These are phyloP conservation scores for Fusarium newnesense DNA, from an alignment of 2,329 filamentous ascomycete genomes.

Conservation along the genomic window DNA sequence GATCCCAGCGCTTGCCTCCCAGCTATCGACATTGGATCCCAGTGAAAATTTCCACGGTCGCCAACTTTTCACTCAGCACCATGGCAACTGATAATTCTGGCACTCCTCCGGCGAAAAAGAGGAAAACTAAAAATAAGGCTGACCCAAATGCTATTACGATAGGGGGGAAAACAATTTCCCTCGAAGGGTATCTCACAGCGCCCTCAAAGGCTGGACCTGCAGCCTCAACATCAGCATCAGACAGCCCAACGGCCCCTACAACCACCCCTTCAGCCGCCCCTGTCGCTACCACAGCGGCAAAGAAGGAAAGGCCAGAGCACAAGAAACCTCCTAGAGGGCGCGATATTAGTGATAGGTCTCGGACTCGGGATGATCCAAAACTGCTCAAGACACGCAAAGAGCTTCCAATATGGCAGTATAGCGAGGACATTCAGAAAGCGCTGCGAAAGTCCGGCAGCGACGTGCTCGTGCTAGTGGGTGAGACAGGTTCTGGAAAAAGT, in stretches of 20 bases:
- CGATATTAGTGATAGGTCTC: conserved; percentile 15
- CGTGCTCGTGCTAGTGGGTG: conserved; percentile 86
- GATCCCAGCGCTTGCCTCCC: not conserved
- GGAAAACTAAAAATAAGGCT: conserved; percentile 51
- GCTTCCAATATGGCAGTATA: conserved; percentile 84
- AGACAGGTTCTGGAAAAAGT: conserved; percentile 96
- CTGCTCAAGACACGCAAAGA: conserved; percentile 66
- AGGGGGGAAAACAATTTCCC: conserved; percentile 59
- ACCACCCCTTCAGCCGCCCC: conserved; percentile 2
- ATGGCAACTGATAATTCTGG: conserved; percentile 42
- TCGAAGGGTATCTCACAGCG: conserved; percentile 60
- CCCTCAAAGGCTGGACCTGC: conserved; percentile 40
- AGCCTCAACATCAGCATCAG: conserved; percentile 10
- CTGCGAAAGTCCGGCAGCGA: conserved; percentile 68
- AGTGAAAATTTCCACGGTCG: not conserved
- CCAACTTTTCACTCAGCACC: not conserved
- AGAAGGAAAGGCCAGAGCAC: conserved; percentile 1
- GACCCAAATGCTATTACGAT: conserved; percentile 55
- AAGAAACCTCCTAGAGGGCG: conserved; percentile 15
- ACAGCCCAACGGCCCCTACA: conserved; percentile 1
- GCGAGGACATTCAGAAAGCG: conserved; percentile 72
- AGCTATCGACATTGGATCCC: not conserved
- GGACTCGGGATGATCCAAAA: conserved; percentile 44
- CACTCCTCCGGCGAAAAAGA: conserved; percentile 51
- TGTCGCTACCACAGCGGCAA: not conserved